These are phyloP conservation scores for Trypanosoma conorhini DNA, from an alignment of 208 protist genomes.

Conservation along the genomic window DNA sequence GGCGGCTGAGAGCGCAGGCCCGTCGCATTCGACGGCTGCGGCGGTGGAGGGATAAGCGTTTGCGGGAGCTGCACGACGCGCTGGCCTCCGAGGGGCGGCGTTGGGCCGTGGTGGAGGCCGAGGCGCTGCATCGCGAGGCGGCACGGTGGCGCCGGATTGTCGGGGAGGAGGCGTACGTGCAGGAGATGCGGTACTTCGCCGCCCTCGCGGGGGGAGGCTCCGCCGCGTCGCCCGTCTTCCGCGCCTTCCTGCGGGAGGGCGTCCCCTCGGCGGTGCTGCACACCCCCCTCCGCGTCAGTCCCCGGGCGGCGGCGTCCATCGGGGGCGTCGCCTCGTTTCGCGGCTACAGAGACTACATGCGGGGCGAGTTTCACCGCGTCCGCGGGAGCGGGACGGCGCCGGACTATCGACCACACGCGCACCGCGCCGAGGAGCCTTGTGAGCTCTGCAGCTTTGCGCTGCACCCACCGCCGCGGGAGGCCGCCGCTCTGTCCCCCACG, in stretches of 20 bases:
- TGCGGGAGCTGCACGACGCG: conserved; percentile 12
- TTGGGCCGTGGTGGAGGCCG: conserved; percentile 2
- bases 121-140: conserved; percentile 3
- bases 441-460: conserved; percentile 8
- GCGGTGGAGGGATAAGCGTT: conserved; percentile 6
- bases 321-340: conserved; percentile 16
- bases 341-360: conserved; percentile 22
- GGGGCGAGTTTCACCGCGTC: conserved; percentile 13
- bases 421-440: not conserved
- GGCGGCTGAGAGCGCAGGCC: not conserved
- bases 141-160: conserved; percentile 15
- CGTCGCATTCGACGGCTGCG: not conserved
- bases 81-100: conserved; percentile 6
- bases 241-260: conserved; percentile 7
- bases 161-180: conserved; percentile 13
- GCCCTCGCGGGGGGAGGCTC: not conserved
- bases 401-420: not conserved
- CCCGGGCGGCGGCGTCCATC: not conserved
- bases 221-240: conserved; percentile 1
- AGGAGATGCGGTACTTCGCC: conserved; percentile 20
- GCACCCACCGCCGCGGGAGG: not conserved
- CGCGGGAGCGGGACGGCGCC: not conserved
- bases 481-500: no score
- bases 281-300: not conserved
- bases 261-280: conserved; percentile 13